A percentile compares a stretch with the other conserved stretches of the same genome.
Conservation (phyloP, 305 asterid species). For the Rubia peregrina region DNA sequence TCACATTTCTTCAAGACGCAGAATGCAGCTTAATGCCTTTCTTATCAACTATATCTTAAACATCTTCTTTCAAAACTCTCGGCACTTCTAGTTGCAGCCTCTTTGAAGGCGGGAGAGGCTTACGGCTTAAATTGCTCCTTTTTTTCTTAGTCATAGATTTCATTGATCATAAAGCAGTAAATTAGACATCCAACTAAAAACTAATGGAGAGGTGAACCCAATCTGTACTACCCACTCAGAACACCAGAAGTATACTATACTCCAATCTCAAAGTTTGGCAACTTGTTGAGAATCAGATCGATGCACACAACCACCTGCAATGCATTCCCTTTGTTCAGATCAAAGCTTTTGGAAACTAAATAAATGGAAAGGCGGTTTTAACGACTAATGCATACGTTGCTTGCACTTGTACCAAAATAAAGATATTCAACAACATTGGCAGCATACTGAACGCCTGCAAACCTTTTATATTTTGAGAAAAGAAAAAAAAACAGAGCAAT, state of each 20-base stretch:
- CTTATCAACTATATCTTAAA: slow-evolving; percentile 93
- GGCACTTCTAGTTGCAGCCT: slow-evolving; percentile 93
- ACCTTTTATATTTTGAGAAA: slow-evolving; percentile 38
- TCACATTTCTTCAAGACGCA: slow-evolving; percentile 95
- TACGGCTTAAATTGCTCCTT: slow-evolving; percentile 54
- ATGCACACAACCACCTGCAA: slow-evolving; percentile 28
- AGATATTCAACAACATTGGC: slow-evolving; percentile 91
- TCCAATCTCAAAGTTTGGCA: slow-evolving; percentile 16
- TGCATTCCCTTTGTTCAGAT: not conserved
- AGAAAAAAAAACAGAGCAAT: not conserved
- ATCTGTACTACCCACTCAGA: too few relatives aligned
- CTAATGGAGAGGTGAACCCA: slow-evolving; percentile 23
- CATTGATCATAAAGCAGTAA: slow-evolving; percentile 91
- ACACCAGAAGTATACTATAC: not conserved
- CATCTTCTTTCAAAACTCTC: slow-evolving; percentile 92
- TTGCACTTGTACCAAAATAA: slow-evolving; percentile 85
- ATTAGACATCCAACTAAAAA: slow-evolving; percentile 70
- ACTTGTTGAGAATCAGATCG: slow-evolving; percentile 16
- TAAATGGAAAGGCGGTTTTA: too few relatives aligned
- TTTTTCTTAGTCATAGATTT: slow-evolving; percentile 54
- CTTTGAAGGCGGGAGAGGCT: slow-evolving; percentile 96
- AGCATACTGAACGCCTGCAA: slow-evolving; percentile 64
- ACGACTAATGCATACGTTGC: slow-evolving; percentile 52
- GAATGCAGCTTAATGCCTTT: slow-evolving; percentile 95
- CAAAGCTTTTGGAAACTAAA: not conserved